These are phyloP conservation scores for Cladosporium sphaerospermum DNA, from an alignment of 2,329 filamentous ascomycete genomes.

Conservation along the genomic window DNA sequence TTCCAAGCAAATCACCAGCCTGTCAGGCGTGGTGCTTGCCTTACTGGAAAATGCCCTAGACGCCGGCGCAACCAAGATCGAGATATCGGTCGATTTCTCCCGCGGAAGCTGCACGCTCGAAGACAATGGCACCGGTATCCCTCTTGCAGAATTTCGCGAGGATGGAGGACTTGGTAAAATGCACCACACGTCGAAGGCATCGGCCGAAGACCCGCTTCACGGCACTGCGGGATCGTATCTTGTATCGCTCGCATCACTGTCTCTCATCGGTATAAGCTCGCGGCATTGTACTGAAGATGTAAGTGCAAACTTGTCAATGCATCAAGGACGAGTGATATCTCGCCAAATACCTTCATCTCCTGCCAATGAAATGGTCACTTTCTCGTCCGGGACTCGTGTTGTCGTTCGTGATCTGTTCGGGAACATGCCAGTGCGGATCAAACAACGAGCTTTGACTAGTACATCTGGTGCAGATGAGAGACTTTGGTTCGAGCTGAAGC, in stretches of 20 bases:
- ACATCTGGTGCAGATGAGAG: constrained; percentile 64
- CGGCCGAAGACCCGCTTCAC: constrained; percentile 44
- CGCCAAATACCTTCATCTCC: constrained; percentile 57
- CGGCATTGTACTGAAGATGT: constrained; percentile 55
- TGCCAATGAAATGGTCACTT: constrained; percentile 49
- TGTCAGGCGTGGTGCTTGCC: constrained; percentile 65
- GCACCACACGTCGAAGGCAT: constrained; percentile 65
- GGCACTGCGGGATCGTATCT: constrained; percentile 71
- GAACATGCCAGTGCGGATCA: constrained; percentile 56
- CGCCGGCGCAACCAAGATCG: constrained; percentile 62
- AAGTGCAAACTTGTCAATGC: constrained; percentile 61
- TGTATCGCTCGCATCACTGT: constrained; percentile 67
- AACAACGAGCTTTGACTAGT: constrained; percentile 40
- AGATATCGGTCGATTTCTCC: constrained; percentile 65
- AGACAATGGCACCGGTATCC: constrained; percentile 78
- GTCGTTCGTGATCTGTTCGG: constrained; percentile 34
- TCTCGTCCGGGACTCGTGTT: constrained; percentile 43
- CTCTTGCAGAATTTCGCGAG: constrained; percentile 63
- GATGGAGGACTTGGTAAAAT: constrained; percentile 63
- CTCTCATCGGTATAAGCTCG: constrained; percentile 71
- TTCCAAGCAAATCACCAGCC: constrained; percentile 68
- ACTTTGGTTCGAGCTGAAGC: constrained; percentile 60
- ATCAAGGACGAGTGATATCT: constrained; percentile 60
- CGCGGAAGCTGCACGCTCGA: constrained; percentile 73
- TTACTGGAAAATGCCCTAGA: constrained; percentile 82